A percentile compares a stretch with the other conserved stretches of the same genome.
Conservation (phyloP, 495 filamentous ascomycete genomes). For the Tuber brumale region DNA sequence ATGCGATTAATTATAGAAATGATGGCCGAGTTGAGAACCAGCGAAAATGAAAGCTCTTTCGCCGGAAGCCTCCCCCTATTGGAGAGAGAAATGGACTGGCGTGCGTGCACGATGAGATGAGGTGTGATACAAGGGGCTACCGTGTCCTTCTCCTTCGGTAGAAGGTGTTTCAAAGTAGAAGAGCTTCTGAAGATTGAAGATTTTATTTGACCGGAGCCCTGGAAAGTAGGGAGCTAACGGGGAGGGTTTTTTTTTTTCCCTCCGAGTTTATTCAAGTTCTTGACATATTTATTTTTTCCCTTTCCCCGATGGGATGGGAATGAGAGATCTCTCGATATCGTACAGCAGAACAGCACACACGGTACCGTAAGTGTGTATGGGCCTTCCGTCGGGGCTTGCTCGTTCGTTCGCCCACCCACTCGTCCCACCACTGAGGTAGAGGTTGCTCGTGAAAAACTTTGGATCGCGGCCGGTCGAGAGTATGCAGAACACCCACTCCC, state of each 20-base stretch:
- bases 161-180: not conserved
- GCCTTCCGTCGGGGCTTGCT: not conserved
- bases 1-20: constrained; percentile 5
- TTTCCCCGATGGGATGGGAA: not conserved
- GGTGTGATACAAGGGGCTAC: not conserved
- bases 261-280: too few species aligned
- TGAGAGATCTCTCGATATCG: constrained; percentile 3
- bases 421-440: constrained; percentile 1
- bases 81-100: not conserved
- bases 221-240: not conserved
- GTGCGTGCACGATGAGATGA: not conserved
- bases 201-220: not conserved
- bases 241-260: not conserved
- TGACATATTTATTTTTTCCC: not conserved
- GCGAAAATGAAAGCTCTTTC: not conserved
- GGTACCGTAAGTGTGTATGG: not conserved
- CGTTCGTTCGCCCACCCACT: not conserved
- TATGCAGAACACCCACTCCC: not conserved
- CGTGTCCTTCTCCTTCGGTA: constrained; percentile 1
- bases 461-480: not conserved
- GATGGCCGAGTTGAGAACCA: not conserved
- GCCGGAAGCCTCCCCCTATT: not conserved
- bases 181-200: not conserved
- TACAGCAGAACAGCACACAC: constrained; percentile 4
- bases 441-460: not conserved